A percentile compares a stretch with the other conserved stretches of the same genome.
Evolutionary conservation across 2,329 filamentous ascomycete genomes (phyloP).

Genomic region (Chaetomiaceae sp.): DNA sequence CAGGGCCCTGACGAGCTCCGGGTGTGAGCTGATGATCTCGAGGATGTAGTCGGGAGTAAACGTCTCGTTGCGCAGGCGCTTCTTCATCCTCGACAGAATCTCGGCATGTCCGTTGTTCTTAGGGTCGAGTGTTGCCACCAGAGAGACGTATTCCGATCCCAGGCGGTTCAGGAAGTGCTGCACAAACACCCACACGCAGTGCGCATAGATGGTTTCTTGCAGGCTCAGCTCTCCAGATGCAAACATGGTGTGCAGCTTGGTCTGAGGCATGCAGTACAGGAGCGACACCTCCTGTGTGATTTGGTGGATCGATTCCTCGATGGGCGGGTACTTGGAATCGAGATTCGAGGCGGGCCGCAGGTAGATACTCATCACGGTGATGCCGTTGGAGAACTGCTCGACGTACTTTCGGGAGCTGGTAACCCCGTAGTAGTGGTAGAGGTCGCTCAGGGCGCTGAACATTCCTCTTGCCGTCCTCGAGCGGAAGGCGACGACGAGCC

Average conservation of each 20-base stretch:
- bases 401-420: slow-evolving; percentile 97
- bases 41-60: slow-evolving; percentile 98
- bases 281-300: slow-evolving; percentile 98
- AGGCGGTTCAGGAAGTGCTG: slow-evolving; percentile 97
- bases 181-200: slow-evolving; percentile 96
- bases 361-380: slow-evolving; percentile 95
- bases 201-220: slow-evolving; percentile 95
- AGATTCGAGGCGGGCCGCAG: slow-evolving; percentile 65
- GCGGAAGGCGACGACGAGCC: slow-evolving; percentile 90
- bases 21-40: slow-evolving; percentile 91
- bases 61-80: slow-evolving; percentile 88
- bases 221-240: slow-evolving; percentile 80
- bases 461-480: slow-evolving; percentile 86
- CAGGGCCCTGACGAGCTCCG: slow-evolving; percentile 76
- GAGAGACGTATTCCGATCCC: slow-evolving; percentile 83
- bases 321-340: slow-evolving; percentile 62
- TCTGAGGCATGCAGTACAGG: slow-evolving; percentile 95
- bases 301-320: slow-evolving; percentile 94
- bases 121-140: slow-evolving; percentile 72
- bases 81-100: slow-evolving; percentile 89
- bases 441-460: slow-evolving; percentile 90
- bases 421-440: slow-evolving; percentile 98
- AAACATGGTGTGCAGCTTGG: slow-evolving; percentile 90
- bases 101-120: slow-evolving; percentile 82
- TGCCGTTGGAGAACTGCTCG: slow-evolving; percentile 97